Evolutionary conservation across 2,329 filamentous ascomycete species (phyloP).

Genomic region (Xylaria sp.): DNA sequence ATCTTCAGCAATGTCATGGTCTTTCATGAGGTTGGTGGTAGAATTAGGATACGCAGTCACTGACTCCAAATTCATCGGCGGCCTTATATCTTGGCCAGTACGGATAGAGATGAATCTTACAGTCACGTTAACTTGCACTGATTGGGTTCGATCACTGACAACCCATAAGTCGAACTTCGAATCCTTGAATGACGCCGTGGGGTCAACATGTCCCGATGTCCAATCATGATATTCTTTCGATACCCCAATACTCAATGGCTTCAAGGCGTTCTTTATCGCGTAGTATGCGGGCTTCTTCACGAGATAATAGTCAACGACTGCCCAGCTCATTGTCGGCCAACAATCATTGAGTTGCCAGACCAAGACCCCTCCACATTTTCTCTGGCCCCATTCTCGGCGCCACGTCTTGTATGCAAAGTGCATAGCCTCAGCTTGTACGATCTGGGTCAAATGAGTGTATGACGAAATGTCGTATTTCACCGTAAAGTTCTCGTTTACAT

Average conservation of each 20-base stretch:
- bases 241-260: constrained; percentile 68
- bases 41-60: constrained; percentile 50
- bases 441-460: constrained; percentile 66
- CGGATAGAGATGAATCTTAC: constrained; percentile 56
- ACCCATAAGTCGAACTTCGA: constrained; percentile 58
- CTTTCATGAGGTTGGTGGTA: constrained; percentile 54
- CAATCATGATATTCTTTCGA: constrained; percentile 56
- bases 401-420: constrained; percentile 63
- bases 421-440: constrained; percentile 65
- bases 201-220: constrained; percentile 57
- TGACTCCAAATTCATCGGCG: constrained; percentile 37
- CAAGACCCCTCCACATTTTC: constrained; percentile 70
- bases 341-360: constrained; percentile 79
- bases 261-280: constrained; percentile 62
- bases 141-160: constrained; percentile 47
- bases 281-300: constrained; percentile 75
- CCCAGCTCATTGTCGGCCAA: constrained; percentile 74
- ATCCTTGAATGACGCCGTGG: constrained; percentile 51
- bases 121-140: constrained; percentile 44
- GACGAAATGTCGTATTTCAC: constrained; percentile 54
- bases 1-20: constrained; percentile 42
- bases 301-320: constrained; percentile 71
- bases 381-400: constrained; percentile 71
- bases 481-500: constrained; percentile 79
- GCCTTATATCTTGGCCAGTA: constrained; percentile 52